phyloP scores from a whole-genome alignment of 148 eudicot species.

The Diospyros kaki region DNA sequence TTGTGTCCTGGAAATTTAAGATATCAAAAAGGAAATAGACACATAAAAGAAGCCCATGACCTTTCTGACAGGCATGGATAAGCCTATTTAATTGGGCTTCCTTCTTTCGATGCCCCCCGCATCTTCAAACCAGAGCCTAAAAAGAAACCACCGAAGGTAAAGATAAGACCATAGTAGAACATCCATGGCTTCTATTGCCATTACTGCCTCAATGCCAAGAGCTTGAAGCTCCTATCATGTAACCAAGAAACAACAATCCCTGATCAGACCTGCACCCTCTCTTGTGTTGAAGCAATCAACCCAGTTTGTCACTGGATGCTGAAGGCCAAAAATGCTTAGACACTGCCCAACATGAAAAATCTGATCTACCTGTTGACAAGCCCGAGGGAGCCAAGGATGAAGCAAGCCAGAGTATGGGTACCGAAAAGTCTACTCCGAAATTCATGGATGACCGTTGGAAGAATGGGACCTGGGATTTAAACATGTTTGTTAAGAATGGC shows the following conservation, averaged over 20 bases:
- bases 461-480: constrained; percentile 49
- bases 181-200: constrained; percentile 36
- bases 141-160: constrained; percentile 5
- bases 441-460: constrained; percentile 17
- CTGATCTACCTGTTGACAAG: constrained; percentile 10
- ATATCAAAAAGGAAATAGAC: not conserved
- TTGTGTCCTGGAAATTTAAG: not conserved
- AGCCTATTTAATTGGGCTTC: constrained; percentile 17
- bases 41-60: constrained; percentile 13
- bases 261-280: constrained; percentile 8
- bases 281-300: constrained; percentile 17
- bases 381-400: not conserved
- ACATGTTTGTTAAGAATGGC: constrained; percentile 44
- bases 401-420: not conserved
- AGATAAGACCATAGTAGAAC: not conserved
- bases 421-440: not conserved
- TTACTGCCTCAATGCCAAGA: constrained; percentile 31
- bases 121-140: not conserved
- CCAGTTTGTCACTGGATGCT: constrained; percentile 18
- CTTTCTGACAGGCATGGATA: constrained; percentile 19
- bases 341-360: constrained; percentile 15
- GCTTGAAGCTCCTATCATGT: constrained; percentile 25
- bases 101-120: constrained; percentile 5
- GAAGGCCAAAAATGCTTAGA: constrained; percentile 17
- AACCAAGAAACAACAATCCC: constrained; percentile 13